Evolutionary conservation across 371 early-diverging fungal genomes (phyloP), one percentile per base, ranked within the genome.

Genomic region (Mucor irregularis): DNA sequence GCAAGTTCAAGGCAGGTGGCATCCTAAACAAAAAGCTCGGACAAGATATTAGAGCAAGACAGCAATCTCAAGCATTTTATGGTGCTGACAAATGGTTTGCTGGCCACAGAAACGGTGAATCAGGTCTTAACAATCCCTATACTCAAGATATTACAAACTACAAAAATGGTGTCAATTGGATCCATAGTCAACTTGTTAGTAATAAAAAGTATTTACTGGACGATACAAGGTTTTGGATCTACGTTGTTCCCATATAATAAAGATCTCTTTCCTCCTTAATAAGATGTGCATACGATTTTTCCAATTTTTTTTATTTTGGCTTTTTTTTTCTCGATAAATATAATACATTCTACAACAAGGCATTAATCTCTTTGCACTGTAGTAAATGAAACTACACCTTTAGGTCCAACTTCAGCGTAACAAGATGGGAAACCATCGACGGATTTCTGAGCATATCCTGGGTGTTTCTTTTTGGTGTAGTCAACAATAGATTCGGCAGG

Each of bases 391-490:
- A 75, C 71, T 10, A 39, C 38, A 28, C 73, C 76, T 22, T 64
- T 58, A 16, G 67, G 45, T 17, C 69, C 73, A 21, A 78, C 63
- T 56, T 67, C 58, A 31, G 76, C 79, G 53, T 75, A 75, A 34
- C 62, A 78, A n/a, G 79, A 71, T 16, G 74, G 74, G 11, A 49
- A 56, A 10, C 78, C 78, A 46, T 72, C 56, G 7, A 49, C 33
- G 1, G 76, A 76, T 33, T 69, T 66, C 34, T 69, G 68, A 26
- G 74, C 78, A 58, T 71, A 74, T 14, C 70, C 74, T 8, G 64
- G 64, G 35, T 66, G 66, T 16, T 60, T 56, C 38, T 66, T 69
- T 34, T 58, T 60, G 39, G 29, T 53, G 26, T 29, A 26, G 13
- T 40, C 17, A 17, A 37, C 25, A 10, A 49, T 29, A 0, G 42